Evolutionary conservation across 768 basidiomycete species (phyloP).

Genomic region (Leccinum ochraceum): DNA sequence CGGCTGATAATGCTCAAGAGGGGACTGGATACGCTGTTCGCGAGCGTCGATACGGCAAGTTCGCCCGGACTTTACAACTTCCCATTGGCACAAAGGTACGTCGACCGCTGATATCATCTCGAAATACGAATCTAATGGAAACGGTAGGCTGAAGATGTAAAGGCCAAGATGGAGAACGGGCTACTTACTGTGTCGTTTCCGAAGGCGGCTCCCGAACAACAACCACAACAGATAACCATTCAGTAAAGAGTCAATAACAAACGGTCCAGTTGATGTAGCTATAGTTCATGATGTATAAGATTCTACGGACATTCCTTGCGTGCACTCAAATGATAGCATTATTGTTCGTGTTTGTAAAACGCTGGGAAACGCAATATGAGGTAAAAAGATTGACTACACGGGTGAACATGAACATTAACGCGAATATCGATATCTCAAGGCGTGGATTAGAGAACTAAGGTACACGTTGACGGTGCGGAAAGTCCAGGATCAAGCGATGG

Average conservation of each 20-base stretch:
- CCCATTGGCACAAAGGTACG: constrained; percentile 48
- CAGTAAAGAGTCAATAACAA: background rate
- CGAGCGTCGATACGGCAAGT: constrained; percentile 46
- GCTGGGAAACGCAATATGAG: too few species aligned
- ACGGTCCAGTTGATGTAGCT: too few species aligned
- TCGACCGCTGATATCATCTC: background rate
- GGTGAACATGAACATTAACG: too few species aligned
- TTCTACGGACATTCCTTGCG: too few species aligned
- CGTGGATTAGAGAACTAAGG: too few species aligned
- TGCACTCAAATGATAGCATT: too few species aligned
- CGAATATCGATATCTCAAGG: too few species aligned
- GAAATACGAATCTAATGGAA: background rate
- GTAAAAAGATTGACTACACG: too few species aligned
- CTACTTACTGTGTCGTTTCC: constrained; percentile 49
- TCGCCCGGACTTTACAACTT: constrained; percentile 42
- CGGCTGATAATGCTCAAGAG: constrained; percentile 33
- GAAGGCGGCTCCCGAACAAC: constrained; percentile 37
- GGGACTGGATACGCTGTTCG: constrained; percentile 44
- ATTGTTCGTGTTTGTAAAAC: too few species aligned
- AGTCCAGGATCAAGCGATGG: too few species aligned
- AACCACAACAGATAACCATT: constrained; percentile 41
- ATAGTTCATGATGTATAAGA: too few species aligned
- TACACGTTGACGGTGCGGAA: too few species aligned
- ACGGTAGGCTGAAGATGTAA: constrained; percentile 42
- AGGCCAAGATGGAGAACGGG: constrained; percentile 46